These are phyloP conservation scores for Epithele typhae DNA, from an alignment of 768 basidiomycete species.

Conservation along the genomic window DNA sequence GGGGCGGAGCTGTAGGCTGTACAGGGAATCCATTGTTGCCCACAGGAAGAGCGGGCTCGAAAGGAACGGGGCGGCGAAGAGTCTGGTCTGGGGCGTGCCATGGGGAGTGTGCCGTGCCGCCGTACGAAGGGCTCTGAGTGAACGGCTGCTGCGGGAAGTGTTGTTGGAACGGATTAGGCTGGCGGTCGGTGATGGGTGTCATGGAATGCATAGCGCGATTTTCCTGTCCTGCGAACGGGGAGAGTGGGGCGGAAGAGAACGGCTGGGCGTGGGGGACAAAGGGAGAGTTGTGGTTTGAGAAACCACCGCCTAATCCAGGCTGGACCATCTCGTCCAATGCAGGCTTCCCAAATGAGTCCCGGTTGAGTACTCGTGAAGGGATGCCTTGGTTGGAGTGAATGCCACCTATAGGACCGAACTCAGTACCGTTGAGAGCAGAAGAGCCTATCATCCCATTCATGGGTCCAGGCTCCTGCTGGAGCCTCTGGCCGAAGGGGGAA, in stretches of 20 bases:
- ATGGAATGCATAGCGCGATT: constrained; percentile 19
- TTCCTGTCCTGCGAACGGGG: constrained; percentile 14
- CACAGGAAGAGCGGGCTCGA: constrained; percentile 42
- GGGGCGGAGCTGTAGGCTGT: constrained; percentile 18
- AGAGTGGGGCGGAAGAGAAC: constrained; percentile 17
- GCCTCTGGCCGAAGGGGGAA: constrained; percentile 4
- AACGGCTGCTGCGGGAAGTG: constrained; percentile 17
- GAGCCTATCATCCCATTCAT: constrained; percentile 10
- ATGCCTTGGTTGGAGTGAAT: constrained; percentile 12
- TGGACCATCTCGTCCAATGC: constrained; percentile 8
- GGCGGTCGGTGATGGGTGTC: constrained; percentile 21
- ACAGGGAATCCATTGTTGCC: constrained; percentile 31
- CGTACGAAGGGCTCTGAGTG: constrained; percentile 9
- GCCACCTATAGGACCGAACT: constrained; percentile 13
- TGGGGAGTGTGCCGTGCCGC: constrained; percentile 12
- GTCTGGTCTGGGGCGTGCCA: constrained; percentile 18
- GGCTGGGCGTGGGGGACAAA: constrained; percentile 16
- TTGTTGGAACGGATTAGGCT: constrained; percentile 12
- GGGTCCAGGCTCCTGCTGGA: not conserved
- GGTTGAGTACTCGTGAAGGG: constrained; percentile 14
- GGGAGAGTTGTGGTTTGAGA: constrained; percentile 14
- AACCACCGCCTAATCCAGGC: constrained; percentile 5
- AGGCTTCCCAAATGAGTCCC: constrained; percentile 18
- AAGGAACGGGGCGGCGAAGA: constrained; percentile 34
- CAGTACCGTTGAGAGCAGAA: constrained; percentile 8